These are phyloP conservation scores for Sporothrix globosa DNA, from an alignment of 2,329 filamentous ascomycete genomes.

Conservation along the genomic window DNA sequence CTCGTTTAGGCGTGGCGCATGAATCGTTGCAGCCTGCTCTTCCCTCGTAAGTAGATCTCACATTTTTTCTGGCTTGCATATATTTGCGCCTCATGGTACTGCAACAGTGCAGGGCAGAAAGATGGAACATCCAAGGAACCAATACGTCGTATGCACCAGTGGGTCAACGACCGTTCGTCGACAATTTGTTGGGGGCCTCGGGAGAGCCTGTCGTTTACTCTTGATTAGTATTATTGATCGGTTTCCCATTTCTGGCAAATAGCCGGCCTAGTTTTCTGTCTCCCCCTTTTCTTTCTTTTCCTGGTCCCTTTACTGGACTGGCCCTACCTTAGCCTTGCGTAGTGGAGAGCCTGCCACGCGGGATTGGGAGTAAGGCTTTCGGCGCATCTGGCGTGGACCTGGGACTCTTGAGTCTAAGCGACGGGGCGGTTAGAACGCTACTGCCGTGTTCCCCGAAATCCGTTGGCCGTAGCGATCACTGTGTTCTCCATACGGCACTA, in stretches of 20 bases:
- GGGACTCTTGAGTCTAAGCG: no score
- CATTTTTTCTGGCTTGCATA: background rate
- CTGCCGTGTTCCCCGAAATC: background rate
- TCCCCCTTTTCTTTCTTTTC: background rate
- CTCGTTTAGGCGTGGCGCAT: no score
- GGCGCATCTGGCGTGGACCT: background rate
- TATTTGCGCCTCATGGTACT: background rate
- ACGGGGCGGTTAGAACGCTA: background rate
- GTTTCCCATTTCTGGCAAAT: background rate
- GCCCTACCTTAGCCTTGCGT: background rate
- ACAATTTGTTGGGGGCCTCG: conserved; percentile 21
- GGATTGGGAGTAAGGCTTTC: background rate
- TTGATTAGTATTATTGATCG: conserved; percentile 11
- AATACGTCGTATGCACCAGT: no score
- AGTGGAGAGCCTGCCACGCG: background rate
- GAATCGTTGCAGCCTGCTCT: no score
- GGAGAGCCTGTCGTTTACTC: background rate
- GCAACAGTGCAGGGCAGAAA: background rate
- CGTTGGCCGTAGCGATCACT: conserved; percentile 9
- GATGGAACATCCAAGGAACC: no score
- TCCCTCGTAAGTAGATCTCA: no score
- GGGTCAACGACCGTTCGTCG: background rate
- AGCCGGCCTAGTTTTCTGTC: background rate
- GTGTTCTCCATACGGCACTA: background rate
- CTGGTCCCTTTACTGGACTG: background rate